Evolutionary conservation across 148 eudicot genomes (phyloP), one percentile per base, ranked within the genome.

Genomic region (Chenopodium suecicum): DNA sequence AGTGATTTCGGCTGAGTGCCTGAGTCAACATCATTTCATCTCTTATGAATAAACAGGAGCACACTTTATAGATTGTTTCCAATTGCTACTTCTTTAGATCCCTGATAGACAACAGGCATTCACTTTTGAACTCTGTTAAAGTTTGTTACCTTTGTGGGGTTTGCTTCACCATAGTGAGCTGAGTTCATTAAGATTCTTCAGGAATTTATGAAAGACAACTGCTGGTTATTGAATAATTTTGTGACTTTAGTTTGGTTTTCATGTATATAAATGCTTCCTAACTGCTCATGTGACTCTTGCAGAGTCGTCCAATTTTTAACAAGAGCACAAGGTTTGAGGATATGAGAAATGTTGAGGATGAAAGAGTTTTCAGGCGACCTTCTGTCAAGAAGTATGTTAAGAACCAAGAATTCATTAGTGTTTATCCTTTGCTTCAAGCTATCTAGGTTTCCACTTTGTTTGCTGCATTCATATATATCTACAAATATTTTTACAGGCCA

Each of bases 301-400:
- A 96, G 99, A 91, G 95, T 88, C 94, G 98, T 73, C 99, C 98
- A 68, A 94, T 96, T 75, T 96, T 96, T 73, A 96, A 96, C 79
- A 92, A 96, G 88, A 96, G 99, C 85, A 96, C 98, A 79, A 90
- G 97, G 85, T 96, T 91, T 86, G 99, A 96, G 88, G 98, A 96
- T 82, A 96, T 96, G 95, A 86, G 94, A 74, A 94, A 89, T 79
- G 86, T 66, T 80, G 96, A 96, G 75, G 97, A 96, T 22, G 99
- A 96, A 86, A 91, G 93, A 85, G 74, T 73, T 74, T 88, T 74
- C 65, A 89, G 97, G 77, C 87, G 97, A 84, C 91, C 98, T 25
- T 70, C 95, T 52, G 84, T 78, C 74, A 92, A 87, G 81, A 96
- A 84, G 99, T 96, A 85, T 46, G 34, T 75, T 10, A 8, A 14